Conservation (phyloP, 179 eudicot species). For the Amaranthus tricolor region DNA sequence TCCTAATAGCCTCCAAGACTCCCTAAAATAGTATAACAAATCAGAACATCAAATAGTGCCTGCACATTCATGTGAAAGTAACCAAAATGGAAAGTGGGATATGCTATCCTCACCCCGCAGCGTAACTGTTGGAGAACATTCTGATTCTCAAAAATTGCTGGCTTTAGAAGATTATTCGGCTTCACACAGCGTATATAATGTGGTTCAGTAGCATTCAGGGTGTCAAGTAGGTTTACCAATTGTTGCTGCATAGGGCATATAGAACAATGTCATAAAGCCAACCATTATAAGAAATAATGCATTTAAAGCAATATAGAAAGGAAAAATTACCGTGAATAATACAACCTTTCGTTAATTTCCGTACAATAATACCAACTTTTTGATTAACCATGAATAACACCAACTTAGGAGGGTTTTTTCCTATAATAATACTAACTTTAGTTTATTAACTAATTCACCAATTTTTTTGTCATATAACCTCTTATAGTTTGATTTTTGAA, state of each 20-base stretch:
- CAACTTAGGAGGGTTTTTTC: no score
- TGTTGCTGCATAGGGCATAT: constrained; percentile 65
- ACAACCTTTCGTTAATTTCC: no score
- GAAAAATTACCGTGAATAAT: no score
- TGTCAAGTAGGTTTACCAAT: constrained; percentile 84
- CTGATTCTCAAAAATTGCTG: constrained; percentile 83
- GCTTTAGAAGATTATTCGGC: constrained; percentile 96
- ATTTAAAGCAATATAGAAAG: not conserved
- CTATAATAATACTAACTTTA: no score
- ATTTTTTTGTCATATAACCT: no score
- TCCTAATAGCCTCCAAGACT: constrained; percentile 98
- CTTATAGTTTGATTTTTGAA: no score
- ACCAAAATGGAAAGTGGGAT: constrained; percentile 1
- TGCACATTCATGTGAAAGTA: not conserved
- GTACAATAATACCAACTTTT: no score
- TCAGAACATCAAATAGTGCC: not conserved
- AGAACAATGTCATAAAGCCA: constrained; percentile 12
- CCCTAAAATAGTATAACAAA: constrained; percentile 44
- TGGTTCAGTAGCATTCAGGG: constrained; percentile 84
- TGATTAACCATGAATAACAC: no score
- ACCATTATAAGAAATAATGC: not conserved
- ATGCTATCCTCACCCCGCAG: constrained; percentile 76
- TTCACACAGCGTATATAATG: constrained; percentile 96
- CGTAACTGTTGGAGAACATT: constrained; percentile 90
- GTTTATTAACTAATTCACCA: no score